Evolutionary conservation across 768 basidiomycete species (phyloP), one percentile per base, ranked within the genome.

Genomic region (Russula emetica): DNA sequence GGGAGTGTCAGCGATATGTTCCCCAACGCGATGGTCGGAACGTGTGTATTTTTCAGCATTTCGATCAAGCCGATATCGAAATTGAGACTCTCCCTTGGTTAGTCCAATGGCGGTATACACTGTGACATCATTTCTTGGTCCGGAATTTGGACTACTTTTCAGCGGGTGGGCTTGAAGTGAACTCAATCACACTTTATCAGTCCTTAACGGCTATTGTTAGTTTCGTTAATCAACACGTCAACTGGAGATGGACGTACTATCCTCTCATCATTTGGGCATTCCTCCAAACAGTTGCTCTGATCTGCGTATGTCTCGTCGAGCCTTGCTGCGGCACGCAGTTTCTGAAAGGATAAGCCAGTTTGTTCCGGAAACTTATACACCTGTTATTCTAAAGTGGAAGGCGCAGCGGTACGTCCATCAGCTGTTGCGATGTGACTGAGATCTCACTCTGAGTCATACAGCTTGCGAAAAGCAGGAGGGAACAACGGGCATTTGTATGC

Each of bases 221-320:
- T 20, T 68, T 67, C 24, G 18, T 59, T n/a, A 60, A 49, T 11
- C 63, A 88, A 83, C 77, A 85, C 67, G 63, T 79, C 0, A 69
- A 78, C 55, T 90, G 88, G 88, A 74, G 87, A 64, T 93, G 90
- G 90, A 90, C 89, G 0, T 94, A 86, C 74, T 83, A 85, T 64
- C 74, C 87, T 18, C 70, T 87, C 62, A 64, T 86, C 1, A 87
- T 88, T n/a, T 94, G 91, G 92, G 77, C 82, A 1, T 83, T 82
- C 52, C 75, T 74, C 2, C 79, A 90, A 71, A 71, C 79, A 16
- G 56, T 82, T 10, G 75, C 82, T 0, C 72, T 93, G 13, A 69
- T 84, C 55, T 30, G 80, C 55, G 86, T 86, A 67, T 64, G 80
- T 74, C 22, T 22, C 32, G 16, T 54, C 6, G 14, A 11, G 11